Percentiles rank a stretch among this genome's conserved stretches.
Evolutionary conservation across 2,329 filamentous ascomycete genomes (phyloP).

Genomic region (Fusarium goolgardi): DNA sequence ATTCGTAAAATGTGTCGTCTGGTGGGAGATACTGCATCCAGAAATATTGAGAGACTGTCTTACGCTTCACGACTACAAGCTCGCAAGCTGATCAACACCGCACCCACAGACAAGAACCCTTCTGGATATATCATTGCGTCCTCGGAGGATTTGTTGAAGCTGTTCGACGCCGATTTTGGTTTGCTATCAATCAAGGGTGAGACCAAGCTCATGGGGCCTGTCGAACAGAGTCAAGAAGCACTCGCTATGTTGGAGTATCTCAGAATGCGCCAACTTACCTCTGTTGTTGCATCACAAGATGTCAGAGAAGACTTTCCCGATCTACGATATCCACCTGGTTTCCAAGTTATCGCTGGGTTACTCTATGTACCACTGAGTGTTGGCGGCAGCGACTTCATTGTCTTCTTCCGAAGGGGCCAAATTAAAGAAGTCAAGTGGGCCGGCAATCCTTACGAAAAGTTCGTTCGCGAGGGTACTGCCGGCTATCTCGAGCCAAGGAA

Average conservation of each 20-base stretch:
- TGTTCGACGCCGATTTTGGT: conserved; percentile 90
- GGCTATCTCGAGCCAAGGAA: conserved; percentile 81
- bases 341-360: conserved; percentile 80
- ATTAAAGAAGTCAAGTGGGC: conserved; percentile 84
- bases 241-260: conserved; percentile 88
- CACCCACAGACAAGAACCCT: conserved; percentile 82
- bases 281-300: conserved; percentile 82
- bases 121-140: conserved; percentile 92
- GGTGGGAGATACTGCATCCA: conserved; percentile 84
- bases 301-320: conserved; percentile 83
- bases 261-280: conserved; percentile 77
- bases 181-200: conserved; percentile 87
- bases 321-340: conserved; percentile 81
- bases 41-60: conserved; percentile 88
- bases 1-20: conserved; percentile 93
- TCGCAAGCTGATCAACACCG: conserved; percentile 87
- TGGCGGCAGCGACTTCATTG: conserved; percentile 85
- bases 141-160: conserved; percentile 82
- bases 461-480: conserved; percentile 75
- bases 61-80: conserved; percentile 88
- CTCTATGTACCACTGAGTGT: conserved; percentile 84
- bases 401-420: conserved; percentile 86
- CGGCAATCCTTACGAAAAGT: conserved; percentile 86
- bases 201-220: conserved; percentile 82
- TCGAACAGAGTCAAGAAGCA: conserved; percentile 83